Evolutionary conservation across 139 green algal species (phyloP).

Genomic region (Coccomyxa sp.): DNA sequence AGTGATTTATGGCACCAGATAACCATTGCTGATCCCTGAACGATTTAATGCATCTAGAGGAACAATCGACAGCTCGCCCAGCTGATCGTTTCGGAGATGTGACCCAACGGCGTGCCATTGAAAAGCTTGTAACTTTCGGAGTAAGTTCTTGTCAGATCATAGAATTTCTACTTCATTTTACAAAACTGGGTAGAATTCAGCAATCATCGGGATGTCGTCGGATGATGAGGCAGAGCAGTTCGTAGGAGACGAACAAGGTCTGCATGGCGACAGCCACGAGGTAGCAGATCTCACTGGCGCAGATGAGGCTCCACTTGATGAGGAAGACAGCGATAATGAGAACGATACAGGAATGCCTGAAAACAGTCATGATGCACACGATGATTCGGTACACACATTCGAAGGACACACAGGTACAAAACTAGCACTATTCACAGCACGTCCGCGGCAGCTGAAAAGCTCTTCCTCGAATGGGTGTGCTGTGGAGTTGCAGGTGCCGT

Average conservation of each 20-base stretch:
- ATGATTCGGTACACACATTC: neutral
- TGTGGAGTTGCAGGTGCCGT: slow-evolving; percentile 48
- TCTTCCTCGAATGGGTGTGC: neutral
- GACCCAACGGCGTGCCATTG: neutral
- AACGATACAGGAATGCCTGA: neutral
- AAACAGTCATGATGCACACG: neutral
- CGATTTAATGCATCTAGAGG: no score
- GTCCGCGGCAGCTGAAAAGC: neutral
- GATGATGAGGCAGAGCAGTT: slow-evolving; percentile 2
- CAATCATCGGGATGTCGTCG: neutral
- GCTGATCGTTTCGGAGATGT: neutral
- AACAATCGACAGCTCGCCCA: no score
- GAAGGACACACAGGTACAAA: no score
- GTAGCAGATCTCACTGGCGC: neutral
- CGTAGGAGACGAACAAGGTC: neutral
- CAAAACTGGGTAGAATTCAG: neutral
- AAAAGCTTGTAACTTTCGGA: neutral
- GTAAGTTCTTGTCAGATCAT: neutral
- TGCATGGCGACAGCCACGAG: slow-evolving; percentile 2
- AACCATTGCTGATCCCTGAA: no score
- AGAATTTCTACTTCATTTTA: neutral
- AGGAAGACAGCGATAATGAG: neutral
- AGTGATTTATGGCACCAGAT: no score
- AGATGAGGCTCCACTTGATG: neutral
- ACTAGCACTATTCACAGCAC: neutral